These are phyloP conservation scores for Plectosphaerella plurivora DNA, from an alignment of 2,329 filamentous ascomycete species.

Conservation along the genomic window DNA sequence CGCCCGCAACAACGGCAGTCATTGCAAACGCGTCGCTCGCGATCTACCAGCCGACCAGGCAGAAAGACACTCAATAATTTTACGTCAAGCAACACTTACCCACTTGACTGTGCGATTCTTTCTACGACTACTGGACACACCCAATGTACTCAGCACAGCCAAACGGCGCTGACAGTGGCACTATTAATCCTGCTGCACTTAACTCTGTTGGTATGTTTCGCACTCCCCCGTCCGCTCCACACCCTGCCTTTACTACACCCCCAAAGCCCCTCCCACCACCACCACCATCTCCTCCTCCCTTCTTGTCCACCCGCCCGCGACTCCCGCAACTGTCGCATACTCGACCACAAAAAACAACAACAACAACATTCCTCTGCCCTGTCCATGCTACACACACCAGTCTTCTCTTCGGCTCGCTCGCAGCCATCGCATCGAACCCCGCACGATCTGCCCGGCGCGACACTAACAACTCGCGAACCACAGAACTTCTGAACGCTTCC, in stretches of 20 bases:
- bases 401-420: background rate
- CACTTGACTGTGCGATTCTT: conserved; percentile 19
- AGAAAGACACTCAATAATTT: conserved; percentile 50
- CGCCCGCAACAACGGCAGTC: conserved; percentile 30
- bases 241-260: conserved; percentile 1
- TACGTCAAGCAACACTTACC: conserved; percentile 40
- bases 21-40: conserved; percentile 24
- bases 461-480: conserved; percentile 24
- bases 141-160: conserved; percentile 57
- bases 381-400: background rate
- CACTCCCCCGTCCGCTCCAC: conserved; percentile 15
- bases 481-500: conserved; percentile 48
- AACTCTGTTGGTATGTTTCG: conserved; percentile 67
- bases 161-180: conserved; percentile 78
- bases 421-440: background rate
- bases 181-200: conserved; percentile 86
- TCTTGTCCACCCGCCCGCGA: conserved; percentile 7
- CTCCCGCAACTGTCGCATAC: background rate
- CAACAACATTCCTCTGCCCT: background rate
- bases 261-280: conserved; percentile 4
- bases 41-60: conserved; percentile 22
- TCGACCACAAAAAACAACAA: conserved; percentile 1
- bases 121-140: conserved; percentile 21
- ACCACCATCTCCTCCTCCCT: conserved; percentile 4
- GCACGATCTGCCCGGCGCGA: conserved; percentile 1